Conservation (phyloP, 768 basidiomycete species). For the Auricularia sp. region DNA sequence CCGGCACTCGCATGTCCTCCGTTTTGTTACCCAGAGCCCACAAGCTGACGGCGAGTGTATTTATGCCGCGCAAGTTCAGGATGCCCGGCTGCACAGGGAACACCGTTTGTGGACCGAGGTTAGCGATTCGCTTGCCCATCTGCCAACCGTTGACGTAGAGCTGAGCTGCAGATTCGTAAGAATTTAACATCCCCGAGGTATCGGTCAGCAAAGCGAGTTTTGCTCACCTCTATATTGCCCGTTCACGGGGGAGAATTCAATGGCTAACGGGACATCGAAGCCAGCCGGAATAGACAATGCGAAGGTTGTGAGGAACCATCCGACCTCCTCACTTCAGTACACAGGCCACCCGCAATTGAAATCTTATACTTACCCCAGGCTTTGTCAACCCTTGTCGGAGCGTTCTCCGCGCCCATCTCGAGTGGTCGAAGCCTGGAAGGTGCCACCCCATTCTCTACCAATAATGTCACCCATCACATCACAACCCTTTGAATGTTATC, state of each 20-base stretch:
- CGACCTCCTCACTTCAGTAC: constrained; percentile 16
- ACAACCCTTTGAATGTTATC: constrained; percentile 2
- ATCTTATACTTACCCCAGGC: neutral
- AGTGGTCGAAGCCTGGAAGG: constrained; percentile 19
- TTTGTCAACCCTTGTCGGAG: neutral
- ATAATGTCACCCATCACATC: neutral
- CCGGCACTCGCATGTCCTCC: neutral
- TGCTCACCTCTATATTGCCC: constrained; percentile 15
- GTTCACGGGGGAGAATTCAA: constrained; percentile 15
- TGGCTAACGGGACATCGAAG: constrained; percentile 18
- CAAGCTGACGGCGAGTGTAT: constrained; percentile 16
- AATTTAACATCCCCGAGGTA: neutral
- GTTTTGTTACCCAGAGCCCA: constrained; percentile 14
- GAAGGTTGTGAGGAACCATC: constrained; percentile 19
- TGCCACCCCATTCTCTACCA: constrained; percentile 13
- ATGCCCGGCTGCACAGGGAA: constrained; percentile 17
- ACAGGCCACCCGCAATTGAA: constrained; percentile 8
- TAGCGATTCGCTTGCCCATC: constrained; percentile 18
- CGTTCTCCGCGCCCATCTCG: constrained; percentile 8
- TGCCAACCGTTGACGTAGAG: constrained; percentile 25
- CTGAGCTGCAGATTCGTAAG: neutral
- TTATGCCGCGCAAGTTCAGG: constrained; percentile 18
- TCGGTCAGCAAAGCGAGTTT: neutral
- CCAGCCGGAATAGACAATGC: constrained; percentile 16
- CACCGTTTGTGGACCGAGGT: constrained; percentile 13